phyloP scores from a whole-genome alignment of 1,139 yeast genomes.

The Kodamaea sp. region DNA sequence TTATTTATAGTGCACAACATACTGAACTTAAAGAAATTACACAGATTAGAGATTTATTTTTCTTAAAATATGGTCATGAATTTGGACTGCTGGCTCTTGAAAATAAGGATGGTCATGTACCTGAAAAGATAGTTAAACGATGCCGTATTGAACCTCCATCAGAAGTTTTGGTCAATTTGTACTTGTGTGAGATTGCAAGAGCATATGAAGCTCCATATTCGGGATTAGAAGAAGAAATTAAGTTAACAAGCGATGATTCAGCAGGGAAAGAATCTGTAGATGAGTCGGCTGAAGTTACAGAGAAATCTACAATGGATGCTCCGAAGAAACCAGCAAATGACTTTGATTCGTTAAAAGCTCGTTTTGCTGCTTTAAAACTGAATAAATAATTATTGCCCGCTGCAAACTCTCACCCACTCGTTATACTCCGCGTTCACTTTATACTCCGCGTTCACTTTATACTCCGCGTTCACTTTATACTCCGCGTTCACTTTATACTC shows the following conservation, averaged over 20 bases:
- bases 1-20: conserved; percentile 67
- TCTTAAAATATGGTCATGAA: conserved; percentile 58
- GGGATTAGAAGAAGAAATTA: conserved; percentile 41
- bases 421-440: too few species aligned
- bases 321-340: conserved; percentile 23
- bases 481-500: too few species aligned
- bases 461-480: too few species aligned
- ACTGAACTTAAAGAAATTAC: conserved; percentile 74
- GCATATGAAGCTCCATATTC: conserved; percentile 78
- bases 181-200: conserved; percentile 74
- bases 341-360: conserved; percentile 41
- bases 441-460: too few species aligned
- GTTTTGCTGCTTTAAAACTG: conserved; percentile 44
- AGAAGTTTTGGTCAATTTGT: conserved; percentile 60
- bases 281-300: conserved; percentile 14
- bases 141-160: conserved; percentile 69
- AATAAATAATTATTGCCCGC: conserved; percentile 1
- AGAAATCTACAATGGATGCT: conserved; percentile 10
- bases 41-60: conserved; percentile 58
- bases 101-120: conserved; percentile 51
- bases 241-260: conserved; percentile 17
- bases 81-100: conserved; percentile 63
- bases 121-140: conserved; percentile 60
- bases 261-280: conserved; percentile 15
- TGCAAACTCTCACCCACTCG: too few species aligned